Evolutionary conservation across 78 protist genomes (phyloP).

Genomic region (Abeoforma whisleri): DNA sequence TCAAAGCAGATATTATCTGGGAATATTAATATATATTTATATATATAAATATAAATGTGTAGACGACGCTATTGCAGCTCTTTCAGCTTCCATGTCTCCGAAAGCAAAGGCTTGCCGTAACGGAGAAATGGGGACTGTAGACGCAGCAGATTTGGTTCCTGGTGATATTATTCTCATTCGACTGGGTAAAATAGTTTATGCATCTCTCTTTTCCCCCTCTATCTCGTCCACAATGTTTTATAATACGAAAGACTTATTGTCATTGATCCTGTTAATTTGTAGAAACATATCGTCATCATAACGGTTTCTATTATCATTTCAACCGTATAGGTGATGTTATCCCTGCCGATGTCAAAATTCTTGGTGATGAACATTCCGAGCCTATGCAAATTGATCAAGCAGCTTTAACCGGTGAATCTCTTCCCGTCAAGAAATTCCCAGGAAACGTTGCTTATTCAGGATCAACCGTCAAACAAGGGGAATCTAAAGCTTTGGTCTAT

Average conservation of each 20-base stretch:
- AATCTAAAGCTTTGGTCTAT: constrained; percentile 62
- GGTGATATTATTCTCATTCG: constrained; percentile 70
- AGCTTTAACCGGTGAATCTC: constrained; percentile 71
- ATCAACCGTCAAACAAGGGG: constrained; percentile 75
- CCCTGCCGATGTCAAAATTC: constrained; percentile 67
- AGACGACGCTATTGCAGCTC: constrained; percentile 68
- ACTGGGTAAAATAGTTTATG: no score
- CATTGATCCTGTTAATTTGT: no score
- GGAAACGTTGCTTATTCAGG: constrained; percentile 66
- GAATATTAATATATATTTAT: no score
- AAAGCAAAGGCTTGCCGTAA: constrained; percentile 51
- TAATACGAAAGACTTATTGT: no score
- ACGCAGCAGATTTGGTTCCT: constrained; percentile 65
- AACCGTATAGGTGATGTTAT: constrained; percentile 79
- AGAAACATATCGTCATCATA: no score
- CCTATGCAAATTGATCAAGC: constrained; percentile 62
- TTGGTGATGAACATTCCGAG: constrained; percentile 45
- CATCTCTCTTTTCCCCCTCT: no score
- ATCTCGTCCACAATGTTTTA: no score
- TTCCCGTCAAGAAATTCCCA: constrained; percentile 51
- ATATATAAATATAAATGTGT: no score
- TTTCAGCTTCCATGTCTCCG: constrained; percentile 59
- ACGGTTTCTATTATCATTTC: no score
- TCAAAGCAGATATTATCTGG: background rate
- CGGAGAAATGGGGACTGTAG: constrained; percentile 52